phyloP scores from a whole-genome alignment of 371 early-diverging fungal genomes.

The Lichtheimia ramosa region DNA sequence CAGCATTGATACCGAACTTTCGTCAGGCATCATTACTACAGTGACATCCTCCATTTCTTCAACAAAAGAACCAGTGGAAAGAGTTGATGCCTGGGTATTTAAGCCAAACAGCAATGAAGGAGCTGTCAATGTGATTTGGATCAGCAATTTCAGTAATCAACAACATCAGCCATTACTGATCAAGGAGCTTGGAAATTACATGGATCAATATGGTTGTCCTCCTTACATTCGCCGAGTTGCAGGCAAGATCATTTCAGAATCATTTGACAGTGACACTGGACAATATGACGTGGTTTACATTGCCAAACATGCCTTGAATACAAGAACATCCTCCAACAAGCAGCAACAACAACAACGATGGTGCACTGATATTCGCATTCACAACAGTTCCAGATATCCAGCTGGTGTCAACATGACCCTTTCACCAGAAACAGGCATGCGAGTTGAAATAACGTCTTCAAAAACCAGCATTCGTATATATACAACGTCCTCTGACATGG shows the following conservation, averaged over 20 bases:
- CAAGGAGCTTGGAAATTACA: slow-evolving; percentile 21
- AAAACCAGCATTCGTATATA: slow-evolving; percentile 28
- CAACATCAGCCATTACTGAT: background rate
- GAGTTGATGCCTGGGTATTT: slow-evolving; percentile 61
- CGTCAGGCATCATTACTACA: slow-evolving; percentile 50
- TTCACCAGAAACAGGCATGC: slow-evolving; percentile 22
- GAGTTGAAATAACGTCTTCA: slow-evolving; percentile 15
- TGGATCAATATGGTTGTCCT: slow-evolving; percentile 52
- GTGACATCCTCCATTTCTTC: slow-evolving; percentile 54
- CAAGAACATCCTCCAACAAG: slow-evolving; percentile 1
- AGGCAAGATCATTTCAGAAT: slow-evolving; percentile 35
- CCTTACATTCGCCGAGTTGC: slow-evolving; percentile 51
- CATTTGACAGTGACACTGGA: slow-evolving; percentile 21
- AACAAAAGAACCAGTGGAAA: slow-evolving; percentile 23
- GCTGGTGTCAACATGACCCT: slow-evolving; percentile 35
- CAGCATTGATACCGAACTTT: slow-evolving; percentile 56
- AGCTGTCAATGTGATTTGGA: slow-evolving; percentile 5
- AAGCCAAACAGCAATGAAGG: slow-evolving; percentile 21
- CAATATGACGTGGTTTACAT: slow-evolving; percentile 29
- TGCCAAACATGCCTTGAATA: slow-evolving; percentile 33
- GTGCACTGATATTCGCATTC: slow-evolving; percentile 45
- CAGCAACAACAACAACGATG: slow-evolving; percentile 11
- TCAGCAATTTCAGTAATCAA: background rate
- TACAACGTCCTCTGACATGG: slow-evolving; percentile 31
- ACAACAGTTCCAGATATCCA: slow-evolving; percentile 30